Base-by-base conservation (phyloP, 2,329 filamentous ascomycete genomes). In the Colletotrichum neosansevieriae region DNA sequence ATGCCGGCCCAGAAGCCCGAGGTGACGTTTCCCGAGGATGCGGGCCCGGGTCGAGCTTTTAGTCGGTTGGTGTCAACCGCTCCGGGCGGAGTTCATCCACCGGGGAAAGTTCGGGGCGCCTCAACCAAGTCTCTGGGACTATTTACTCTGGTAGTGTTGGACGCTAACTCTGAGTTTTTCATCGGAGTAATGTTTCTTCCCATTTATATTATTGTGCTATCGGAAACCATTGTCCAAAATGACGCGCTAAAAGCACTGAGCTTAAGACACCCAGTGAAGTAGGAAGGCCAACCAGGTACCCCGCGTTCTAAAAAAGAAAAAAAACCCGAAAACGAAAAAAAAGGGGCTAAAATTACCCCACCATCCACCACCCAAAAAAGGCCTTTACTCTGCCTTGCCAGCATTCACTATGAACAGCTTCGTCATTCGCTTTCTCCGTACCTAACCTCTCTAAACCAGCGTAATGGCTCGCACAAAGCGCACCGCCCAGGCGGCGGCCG, bases 401-500 rank as follows among this genome's bases (percentile, higher is more conserved):
- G 13, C 3, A 24, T 9, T 24, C 51, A 10, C 49, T 29, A 13
- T 11, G 3, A 53, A 50, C 54, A 19, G 19, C n/a, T 34, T 59
- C 19, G 7, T 19, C 13, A 19, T 17, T 29, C 38, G 15, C 17
- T 21, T 2, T 3, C 24, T 34, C 4, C 10, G 3, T 21, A 21
- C 21, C 21, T 54, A 59, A 19, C 44, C 44, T 50, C 5, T 32
- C 57, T 19, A 47, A 19, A 12, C 45, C 10, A 10, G 44, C 32
- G 64, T n/a, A 11, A 80, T 82, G 81, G 79, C 74, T 50, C 77
- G 79, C 65, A 76, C 79, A 9, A 94, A 94, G 81, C 90, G 94
- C 72, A 91, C 89, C 73, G 83, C 96, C 62, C 88, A 91, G 65
- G 93, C 93, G 19, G 93, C 93, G 15, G 92, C 92, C 54, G 89